phyloP scores from a whole-genome alignment of 2,329 filamentous ascomycete genomes.

The Rhinocladiella similis region DNA sequence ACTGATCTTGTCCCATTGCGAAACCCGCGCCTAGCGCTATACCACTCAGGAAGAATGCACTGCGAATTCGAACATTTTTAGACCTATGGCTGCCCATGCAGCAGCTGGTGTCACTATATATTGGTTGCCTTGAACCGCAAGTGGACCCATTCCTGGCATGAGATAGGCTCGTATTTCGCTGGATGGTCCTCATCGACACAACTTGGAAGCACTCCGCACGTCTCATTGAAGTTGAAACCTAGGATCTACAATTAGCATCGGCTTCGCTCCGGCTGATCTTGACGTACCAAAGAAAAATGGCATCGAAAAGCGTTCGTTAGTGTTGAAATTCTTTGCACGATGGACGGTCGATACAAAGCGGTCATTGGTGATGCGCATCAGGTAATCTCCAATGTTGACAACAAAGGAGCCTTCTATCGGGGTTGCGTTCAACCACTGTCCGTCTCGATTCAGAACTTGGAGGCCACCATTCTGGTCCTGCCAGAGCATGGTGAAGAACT shows the following conservation, averaged over 20 bases:
- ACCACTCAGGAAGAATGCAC: not conserved
- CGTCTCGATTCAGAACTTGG: slow-evolving; percentile 46
- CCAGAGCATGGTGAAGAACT: slow-evolving; percentile 55
- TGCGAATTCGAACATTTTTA: not conserved
- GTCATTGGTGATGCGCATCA: slow-evolving; percentile 54
- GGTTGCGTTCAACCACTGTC: slow-evolving; percentile 43
- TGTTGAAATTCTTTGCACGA: slow-evolving; percentile 47
- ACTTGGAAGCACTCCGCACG: slow-evolving; percentile 49
- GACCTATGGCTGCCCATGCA: not conserved
- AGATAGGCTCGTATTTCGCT: slow-evolving; percentile 47
- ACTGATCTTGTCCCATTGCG: not conserved
- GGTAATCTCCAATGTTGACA: slow-evolving; percentile 53
- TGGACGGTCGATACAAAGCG: slow-evolving; percentile 54
- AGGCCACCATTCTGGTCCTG: slow-evolving; percentile 55
- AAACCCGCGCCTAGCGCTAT: not conserved
- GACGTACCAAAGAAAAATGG: slow-evolving; percentile 54
- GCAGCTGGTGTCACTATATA: not conserved
- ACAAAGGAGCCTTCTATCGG: slow-evolving; percentile 46
- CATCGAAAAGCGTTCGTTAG: slow-evolving; percentile 49
- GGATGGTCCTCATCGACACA: slow-evolving; percentile 42
- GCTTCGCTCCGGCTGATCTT: not conserved
- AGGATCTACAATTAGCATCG: not conserved
- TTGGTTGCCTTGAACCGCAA: not conserved
- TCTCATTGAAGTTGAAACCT: slow-evolving; percentile 51
- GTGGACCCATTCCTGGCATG: not conserved